Evolutionary conservation across 805 yeast genomes (phyloP).

Genomic region (Pachysolen tannophilus): DNA sequence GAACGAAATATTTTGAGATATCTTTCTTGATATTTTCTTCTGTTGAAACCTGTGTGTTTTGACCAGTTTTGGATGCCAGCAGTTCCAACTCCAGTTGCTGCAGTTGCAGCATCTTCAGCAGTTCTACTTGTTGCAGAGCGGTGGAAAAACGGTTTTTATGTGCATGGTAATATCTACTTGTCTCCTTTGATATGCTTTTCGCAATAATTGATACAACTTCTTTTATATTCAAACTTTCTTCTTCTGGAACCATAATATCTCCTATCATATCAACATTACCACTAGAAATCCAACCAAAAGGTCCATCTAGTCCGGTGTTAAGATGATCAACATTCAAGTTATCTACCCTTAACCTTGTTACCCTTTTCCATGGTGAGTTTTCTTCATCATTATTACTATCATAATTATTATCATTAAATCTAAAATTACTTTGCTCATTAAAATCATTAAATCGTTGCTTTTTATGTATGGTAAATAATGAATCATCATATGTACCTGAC

Average conservation of each 20-base stretch:
- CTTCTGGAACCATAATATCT: constrained; percentile 75
- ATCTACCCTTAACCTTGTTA: constrained; percentile 78
- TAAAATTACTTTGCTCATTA: constrained; percentile 21
- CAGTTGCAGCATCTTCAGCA: too few species aligned
- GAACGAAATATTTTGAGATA: constrained; percentile 51
- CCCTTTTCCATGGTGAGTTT: constrained; percentile 40
- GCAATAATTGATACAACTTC: constrained; percentile 44
- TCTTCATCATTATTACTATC: constrained; percentile 11
- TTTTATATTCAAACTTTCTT: constrained; percentile 32
- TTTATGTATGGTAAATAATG: constrained; percentile 86
- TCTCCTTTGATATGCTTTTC: constrained; percentile 39
- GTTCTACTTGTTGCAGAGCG: constrained; percentile 23
- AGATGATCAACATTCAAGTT: constrained; percentile 81
- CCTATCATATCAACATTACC: constrained; percentile 94
- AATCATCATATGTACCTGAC: constrained; percentile 89
- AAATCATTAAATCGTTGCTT: constrained; percentile 53
- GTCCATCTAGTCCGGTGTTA: constrained; percentile 86
- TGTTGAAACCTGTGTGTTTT: constrained; percentile 12
- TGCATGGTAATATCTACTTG: constrained; percentile 24
- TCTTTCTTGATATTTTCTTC: constrained; percentile 22
- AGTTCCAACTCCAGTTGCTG: constrained; percentile 7
- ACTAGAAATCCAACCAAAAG: constrained; percentile 93
- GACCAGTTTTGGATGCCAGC: constrained; percentile 16
- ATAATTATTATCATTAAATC: constrained; percentile 16
- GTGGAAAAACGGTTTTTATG: constrained; percentile 3